Evolutionary conservation across 805 yeast genomes (phyloP), one percentile per base, ranked within the genome.

Genomic region (Hanseniaspora pseudoguilliermondii): DNA sequence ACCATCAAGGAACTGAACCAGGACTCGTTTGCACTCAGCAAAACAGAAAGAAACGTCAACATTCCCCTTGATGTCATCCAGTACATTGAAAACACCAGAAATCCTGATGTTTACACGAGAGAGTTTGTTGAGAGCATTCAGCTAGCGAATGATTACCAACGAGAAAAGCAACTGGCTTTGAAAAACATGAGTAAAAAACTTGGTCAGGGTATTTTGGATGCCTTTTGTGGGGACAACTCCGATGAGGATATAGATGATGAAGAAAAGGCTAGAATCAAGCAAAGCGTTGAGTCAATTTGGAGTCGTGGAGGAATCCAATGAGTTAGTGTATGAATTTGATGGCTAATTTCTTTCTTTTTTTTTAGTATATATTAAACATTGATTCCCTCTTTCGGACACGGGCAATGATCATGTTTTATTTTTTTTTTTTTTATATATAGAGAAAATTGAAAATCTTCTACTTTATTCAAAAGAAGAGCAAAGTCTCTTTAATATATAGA

Each of bases 91-190:
- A 95, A 88, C 64, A 98, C 98, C 2, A 75, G 98, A 61, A 93
- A 93, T 65, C 97, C 98, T 0, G 97, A 93, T 65, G 89, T 93
- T 41, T 93, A 93, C 69, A 89, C 97, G 0, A 78, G 98, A 66
- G 98, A 93, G 70, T 93, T 93, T 70, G 87, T 91, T 16, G 98
- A 93, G 66, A 86, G 91, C 38, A 84, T 93, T n/a, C 82, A 89
- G 41, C 83, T 87, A 62, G 82, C 89, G 47, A 93, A 93, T 65
- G 96, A 95, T 64, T 81, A 83, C 60, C 74, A 93, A 55, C 79
- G 88, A 64, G 97, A 96, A 4, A 87, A 87, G 67, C 80, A 86
- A 78, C 64, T 71, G 44, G 96, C 89, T 0, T 75, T 85, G 70
- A 70, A 65, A 49, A 75, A 78, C 56, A 75, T 90, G 60, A 73